Conservation (phyloP, 495 filamentous ascomycete genomes). For the Sordaria brevicollis region DNA sequence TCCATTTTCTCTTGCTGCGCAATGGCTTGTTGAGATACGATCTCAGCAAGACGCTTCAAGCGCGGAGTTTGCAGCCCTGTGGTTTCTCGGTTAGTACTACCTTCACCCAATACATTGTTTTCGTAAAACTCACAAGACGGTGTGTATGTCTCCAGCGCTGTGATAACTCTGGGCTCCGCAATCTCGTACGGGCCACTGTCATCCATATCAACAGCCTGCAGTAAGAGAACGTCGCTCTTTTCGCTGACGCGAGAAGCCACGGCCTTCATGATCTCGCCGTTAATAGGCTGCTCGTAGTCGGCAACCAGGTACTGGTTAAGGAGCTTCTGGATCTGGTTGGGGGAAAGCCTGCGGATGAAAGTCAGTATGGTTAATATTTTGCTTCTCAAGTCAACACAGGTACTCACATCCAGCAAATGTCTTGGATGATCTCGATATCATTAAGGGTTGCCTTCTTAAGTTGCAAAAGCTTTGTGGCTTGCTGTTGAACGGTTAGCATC, state of each 20-base stretch:
- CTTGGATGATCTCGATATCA: conserved; percentile 99
- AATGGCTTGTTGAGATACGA: conserved; percentile 91
- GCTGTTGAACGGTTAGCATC: conserved; percentile 40
- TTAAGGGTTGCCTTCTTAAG: conserved; percentile 98
- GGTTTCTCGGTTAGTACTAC: conserved; percentile 5
- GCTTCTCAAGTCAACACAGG: neutral
- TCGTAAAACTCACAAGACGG: conserved; percentile 64
- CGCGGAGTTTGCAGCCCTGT: conserved; percentile 90
- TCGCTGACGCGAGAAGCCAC: conserved; percentile 95
- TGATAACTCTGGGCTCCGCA: conserved; percentile 90
- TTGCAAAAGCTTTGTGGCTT: conserved; percentile 97
- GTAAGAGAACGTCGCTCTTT: conserved; percentile 90
- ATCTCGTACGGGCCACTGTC: conserved; percentile 99
- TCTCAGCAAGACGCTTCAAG: conserved; percentile 89
- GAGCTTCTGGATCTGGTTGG: conserved; percentile 98
- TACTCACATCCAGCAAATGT: conserved; percentile 98
- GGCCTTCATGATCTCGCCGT: conserved; percentile 99
- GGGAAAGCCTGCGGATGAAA: conserved; percentile 59
- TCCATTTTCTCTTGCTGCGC: conserved; percentile 85
- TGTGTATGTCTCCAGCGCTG: conserved; percentile 93
- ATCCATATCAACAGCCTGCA: conserved; percentile 96
- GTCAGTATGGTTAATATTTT: conserved; percentile 9
- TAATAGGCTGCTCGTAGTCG: conserved; percentile 99
- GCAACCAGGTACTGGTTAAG: conserved; percentile 98
- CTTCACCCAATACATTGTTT: neutral